Evolutionary conservation across 164 flowering plant genomes (phyloP), one percentile per base, ranked within the genome.

Genomic region (Magnolia kwangsiensis): DNA sequence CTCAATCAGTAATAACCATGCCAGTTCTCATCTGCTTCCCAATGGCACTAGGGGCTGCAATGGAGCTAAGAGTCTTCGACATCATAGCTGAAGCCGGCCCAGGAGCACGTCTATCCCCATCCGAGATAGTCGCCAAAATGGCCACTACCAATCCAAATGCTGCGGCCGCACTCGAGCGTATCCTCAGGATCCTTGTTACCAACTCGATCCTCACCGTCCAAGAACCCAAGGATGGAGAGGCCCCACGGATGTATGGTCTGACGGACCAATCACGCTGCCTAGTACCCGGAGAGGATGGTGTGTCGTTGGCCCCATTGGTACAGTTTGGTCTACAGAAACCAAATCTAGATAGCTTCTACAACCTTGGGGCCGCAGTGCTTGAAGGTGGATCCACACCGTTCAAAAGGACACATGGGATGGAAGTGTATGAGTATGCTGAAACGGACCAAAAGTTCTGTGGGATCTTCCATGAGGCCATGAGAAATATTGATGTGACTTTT

Each of bases 151-250:
- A 72, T 21, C 69, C 78, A 37, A 59, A 59, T 49, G 76, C 78
- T 3, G 50, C 75, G 0, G 27, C 66, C 27, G 49, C 66, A 19
- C 63, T 79, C 14, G 76, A 79, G 6, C 75, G 81, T 7, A 79
- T 79, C 18, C 81, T 79, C 27, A 19, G 76, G 37, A 24, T 79
- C 16, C 78, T 79, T 1, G 78, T 37, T 14, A 73, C 76, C 37
- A 76, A 71, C 29, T 24, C 63, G 8, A n/a, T 76, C 23, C 74
- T 79, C 14, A 76, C 72, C 1, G 23, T 68, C 51, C 7, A 50
- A 1, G 23, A 74, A 21, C 23, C 37, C 31, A 51, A 13, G 20
- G 23, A 20, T 9, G 2, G 64, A 14, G 31, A 50, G 7, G 49
- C 29, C 31, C 2, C 1, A 45, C 37, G 18, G n/a, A 49, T 63